Evolutionary conservation across 495 filamentous ascomycete species (phyloP).

Genomic region (Aspergillus conjunctus): DNA sequence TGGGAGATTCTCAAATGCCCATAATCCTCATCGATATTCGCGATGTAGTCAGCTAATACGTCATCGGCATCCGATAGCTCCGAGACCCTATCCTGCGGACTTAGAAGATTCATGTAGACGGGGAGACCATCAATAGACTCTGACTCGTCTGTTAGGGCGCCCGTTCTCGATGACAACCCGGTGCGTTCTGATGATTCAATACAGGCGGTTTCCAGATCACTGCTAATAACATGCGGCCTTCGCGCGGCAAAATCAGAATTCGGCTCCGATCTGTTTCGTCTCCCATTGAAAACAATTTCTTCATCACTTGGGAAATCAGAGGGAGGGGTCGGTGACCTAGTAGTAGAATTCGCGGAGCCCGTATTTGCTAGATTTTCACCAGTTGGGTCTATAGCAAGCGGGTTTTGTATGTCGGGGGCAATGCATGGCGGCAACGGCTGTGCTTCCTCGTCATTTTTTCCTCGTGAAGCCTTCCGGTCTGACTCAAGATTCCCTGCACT

Average conservation of each 20-base stretch:
- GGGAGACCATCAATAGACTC: background rate
- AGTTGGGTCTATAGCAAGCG: too few species aligned
- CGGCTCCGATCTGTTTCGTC: conserved; percentile 24
- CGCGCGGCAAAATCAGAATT: background rate
- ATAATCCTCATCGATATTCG: conserved; percentile 57
- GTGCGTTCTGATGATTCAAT: background rate
- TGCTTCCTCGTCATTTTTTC: conserved; percentile 7
- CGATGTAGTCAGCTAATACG: conserved; percentile 73
- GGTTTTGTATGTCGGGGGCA: background rate
- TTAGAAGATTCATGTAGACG: background rate
- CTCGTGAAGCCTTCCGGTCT: conserved; percentile 23
- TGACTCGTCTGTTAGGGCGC: background rate
- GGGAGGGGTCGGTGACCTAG: background rate
- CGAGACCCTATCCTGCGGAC: background rate
- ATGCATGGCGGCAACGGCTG: background rate
- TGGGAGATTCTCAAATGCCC: background rate
- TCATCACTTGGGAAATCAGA: conserved; percentile 42
- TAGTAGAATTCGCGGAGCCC: background rate
- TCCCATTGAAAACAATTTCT: conserved; percentile 47
- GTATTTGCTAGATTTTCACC: background rate
- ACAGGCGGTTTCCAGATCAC: background rate
- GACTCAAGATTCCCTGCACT: conserved; percentile 65
- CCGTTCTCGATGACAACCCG: background rate
- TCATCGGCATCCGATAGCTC: conserved; percentile 50
- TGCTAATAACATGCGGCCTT: background rate